phyloP scores from a whole-genome alignment of 148 eudicot genomes.

The Vaccinium macrocarpon region DNA sequence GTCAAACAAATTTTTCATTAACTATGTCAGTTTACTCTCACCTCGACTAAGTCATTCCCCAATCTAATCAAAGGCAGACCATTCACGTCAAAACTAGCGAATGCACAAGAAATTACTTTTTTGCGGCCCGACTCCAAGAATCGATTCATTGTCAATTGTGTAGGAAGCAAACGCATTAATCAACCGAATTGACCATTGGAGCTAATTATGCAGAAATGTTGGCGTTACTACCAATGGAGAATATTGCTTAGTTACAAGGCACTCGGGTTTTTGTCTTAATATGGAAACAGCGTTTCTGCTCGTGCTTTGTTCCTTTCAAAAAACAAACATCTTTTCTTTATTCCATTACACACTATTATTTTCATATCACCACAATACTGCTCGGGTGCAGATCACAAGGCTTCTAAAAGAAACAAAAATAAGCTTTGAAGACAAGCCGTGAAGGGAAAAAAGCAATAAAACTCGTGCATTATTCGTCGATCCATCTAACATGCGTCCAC shows the following conservation, averaged over 20 bases:
- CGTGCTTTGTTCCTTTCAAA: background rate
- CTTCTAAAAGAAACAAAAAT: background rate
- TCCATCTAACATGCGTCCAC: background rate
- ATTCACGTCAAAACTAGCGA: no score
- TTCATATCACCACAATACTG: background rate
- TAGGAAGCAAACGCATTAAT: no score
- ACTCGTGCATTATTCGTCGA: background rate
- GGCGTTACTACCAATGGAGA: background rate
- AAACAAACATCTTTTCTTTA: background rate
- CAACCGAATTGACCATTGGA: no score
- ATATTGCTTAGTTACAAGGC: background rate
- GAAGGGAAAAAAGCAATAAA: background rate
- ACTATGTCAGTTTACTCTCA: background rate
- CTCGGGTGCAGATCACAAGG: background rate
- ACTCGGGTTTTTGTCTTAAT: background rate
- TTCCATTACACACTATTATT: background rate
- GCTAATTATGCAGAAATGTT: background rate
- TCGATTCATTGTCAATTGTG: no score
- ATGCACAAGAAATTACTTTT: no score
- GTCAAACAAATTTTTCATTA: background rate
- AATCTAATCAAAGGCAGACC: no score
- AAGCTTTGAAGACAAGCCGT: background rate
- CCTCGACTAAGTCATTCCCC: no score
- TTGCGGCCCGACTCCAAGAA: no score
- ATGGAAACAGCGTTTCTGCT: background rate